Evolutionary conservation across 2,329 filamentous ascomycete genomes (phyloP).

Genomic region (Phyllosticta capitalensis): DNA sequence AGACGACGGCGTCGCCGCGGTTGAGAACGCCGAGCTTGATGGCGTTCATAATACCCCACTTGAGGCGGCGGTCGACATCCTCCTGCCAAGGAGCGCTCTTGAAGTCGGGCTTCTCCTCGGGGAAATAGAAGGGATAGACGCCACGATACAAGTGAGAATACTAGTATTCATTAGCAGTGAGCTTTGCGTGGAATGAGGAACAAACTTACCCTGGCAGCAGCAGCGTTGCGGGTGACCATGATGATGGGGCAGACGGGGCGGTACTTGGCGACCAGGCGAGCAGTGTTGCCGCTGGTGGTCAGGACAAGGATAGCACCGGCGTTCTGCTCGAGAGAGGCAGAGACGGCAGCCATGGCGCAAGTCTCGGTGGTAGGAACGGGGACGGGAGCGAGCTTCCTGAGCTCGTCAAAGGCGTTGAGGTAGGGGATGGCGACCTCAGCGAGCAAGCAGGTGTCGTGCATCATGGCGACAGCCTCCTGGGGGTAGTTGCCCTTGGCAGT

Average conservation of each 20-base stretch:
- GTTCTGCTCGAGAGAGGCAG: slow-evolving; percentile 89
- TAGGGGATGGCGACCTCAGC: slow-evolving; percentile 97
- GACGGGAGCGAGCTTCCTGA: slow-evolving; percentile 71
- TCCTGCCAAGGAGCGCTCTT: slow-evolving; percentile 91
- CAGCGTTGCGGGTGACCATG: slow-evolving; percentile 88
- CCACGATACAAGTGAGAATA: slow-evolving; percentile 95
- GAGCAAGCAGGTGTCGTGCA: slow-evolving; percentile 95
- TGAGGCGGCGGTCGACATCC: slow-evolving; percentile 94
- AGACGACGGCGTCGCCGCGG: slow-evolving; percentile 65
- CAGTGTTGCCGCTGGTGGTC: slow-evolving; percentile 88
- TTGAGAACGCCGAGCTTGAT: slow-evolving; percentile 69
- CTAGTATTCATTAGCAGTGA: slow-evolving; percentile 23
- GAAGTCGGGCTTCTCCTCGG: slow-evolving; percentile 91
- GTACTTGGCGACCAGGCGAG: slow-evolving; percentile 95
- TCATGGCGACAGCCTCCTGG: slow-evolving; percentile 84
- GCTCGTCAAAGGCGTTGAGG: slow-evolving; percentile 91
- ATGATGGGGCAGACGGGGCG: slow-evolving; percentile 98
- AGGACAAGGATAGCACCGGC: slow-evolving; percentile 93
- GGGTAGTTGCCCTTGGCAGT: slow-evolving; percentile 98
- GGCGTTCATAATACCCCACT: slow-evolving; percentile 87
- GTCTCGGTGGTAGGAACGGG: slow-evolving; percentile 86
- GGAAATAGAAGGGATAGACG: slow-evolving; percentile 95
- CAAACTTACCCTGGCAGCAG: slow-evolving; percentile 58
- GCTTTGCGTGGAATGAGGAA: background rate
- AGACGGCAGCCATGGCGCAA: slow-evolving; percentile 93